A percentile compares a stretch with the other conserved stretches of the same genome.
phyloP scores from a whole-genome alignment of 176 grass and related monocot species.

The Oryza meridionalis region DNA sequence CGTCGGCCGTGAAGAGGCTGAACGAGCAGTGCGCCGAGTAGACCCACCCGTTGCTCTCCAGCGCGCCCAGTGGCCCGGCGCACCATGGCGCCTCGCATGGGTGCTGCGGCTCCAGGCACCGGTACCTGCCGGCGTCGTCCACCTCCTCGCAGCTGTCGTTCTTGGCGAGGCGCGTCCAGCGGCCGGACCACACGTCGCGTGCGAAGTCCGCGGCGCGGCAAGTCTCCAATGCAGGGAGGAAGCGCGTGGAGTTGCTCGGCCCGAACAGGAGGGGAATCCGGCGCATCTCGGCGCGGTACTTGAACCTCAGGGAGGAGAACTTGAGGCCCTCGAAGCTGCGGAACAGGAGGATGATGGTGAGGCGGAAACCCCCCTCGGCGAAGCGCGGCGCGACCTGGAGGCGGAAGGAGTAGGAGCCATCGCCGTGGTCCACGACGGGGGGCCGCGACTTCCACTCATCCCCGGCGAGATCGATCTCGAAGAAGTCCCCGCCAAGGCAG shows the following conservation, averaged over 20 bases:
- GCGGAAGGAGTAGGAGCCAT: conserved; percentile 86
- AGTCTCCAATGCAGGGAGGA: conserved; percentile 51
- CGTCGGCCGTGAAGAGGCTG: conserved; percentile 66
- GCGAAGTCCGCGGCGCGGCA: conserved; percentile 66
- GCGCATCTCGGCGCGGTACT: conserved; percentile 64
- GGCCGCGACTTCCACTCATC: conserved; percentile 80
- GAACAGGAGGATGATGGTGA: conserved; percentile 88
- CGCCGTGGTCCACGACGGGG: conserved; percentile 70
- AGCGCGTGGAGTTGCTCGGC: conserved; percentile 41
- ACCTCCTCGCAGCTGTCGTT: conserved; percentile 53
- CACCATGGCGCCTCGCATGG: conserved; percentile 86
- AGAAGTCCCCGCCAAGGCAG: conserved; percentile 93
- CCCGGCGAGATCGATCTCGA: conserved; percentile 86
- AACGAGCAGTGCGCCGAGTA: conserved; percentile 98
- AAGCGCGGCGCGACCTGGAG: conserved; percentile 78
- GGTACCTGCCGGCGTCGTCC: conserved; percentile 73
- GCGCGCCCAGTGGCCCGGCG: conserved; percentile 64
- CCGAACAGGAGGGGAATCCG: conserved; percentile 51
- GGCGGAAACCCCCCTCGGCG: conserved; percentile 56
- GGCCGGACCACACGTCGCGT: conserved; percentile 63
- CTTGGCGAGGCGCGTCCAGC: conserved; percentile 85
- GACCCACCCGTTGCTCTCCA: conserved; percentile 98
- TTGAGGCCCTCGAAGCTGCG: conserved; percentile 90
- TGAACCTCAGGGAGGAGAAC: conserved; percentile 82
- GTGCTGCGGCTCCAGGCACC: conserved; percentile 60